A percentile compares a stretch with the other conserved stretches of the same genome.
Conservation (phyloP, 768 basidiomycete species). For the Boletus sensibilis region DNA sequence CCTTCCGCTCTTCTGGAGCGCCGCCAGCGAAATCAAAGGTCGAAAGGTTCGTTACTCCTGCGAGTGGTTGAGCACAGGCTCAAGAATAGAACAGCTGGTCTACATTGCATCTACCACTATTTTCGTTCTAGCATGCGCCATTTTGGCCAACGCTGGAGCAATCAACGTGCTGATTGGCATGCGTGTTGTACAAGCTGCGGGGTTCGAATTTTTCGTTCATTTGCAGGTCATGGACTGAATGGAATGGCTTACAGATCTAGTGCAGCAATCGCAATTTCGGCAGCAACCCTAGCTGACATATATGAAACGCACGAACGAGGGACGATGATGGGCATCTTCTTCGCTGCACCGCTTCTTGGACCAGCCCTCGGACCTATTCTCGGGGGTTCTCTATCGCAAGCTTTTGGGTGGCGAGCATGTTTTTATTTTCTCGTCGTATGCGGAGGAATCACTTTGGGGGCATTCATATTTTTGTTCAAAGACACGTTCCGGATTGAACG, state of each 20-base stretch:
- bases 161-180: slow-evolving; percentile 63
- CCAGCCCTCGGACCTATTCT: slow-evolving; percentile 70
- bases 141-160: slow-evolving; percentile 53
- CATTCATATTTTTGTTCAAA: slow-evolving; percentile 67
- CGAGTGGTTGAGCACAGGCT: neutral
- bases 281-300: slow-evolving; percentile 76
- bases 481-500: slow-evolving; percentile 85
- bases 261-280: slow-evolving; percentile 69
- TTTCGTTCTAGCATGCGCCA: slow-evolving; percentile 54
- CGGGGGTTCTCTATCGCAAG: slow-evolving; percentile 65
- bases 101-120: slow-evolving; percentile 53
- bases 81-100: slow-evolving; percentile 40
- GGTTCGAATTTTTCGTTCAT: slow-evolving; percentile 39
- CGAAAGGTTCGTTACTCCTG: slow-evolving; percentile 49
- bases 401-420: slow-evolving; percentile 72
- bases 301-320: slow-evolving; percentile 75
- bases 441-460: slow-evolving; percentile 49
- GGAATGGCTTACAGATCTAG: slow-evolving; percentile 45
- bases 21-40: slow-evolving; percentile 72
- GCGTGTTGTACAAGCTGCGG: slow-evolving; percentile 65
- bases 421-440: slow-evolving; percentile 81
- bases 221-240: slow-evolving; percentile 2
- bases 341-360: slow-evolving; percentile 75
- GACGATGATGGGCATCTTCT: slow-evolving; percentile 78
- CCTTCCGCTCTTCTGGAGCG: slow-evolving; percentile 66